These are phyloP conservation scores for Athelia sp. DNA, from an alignment of 1,284 basidiomycete genomes.

Conservation along the genomic window DNA sequence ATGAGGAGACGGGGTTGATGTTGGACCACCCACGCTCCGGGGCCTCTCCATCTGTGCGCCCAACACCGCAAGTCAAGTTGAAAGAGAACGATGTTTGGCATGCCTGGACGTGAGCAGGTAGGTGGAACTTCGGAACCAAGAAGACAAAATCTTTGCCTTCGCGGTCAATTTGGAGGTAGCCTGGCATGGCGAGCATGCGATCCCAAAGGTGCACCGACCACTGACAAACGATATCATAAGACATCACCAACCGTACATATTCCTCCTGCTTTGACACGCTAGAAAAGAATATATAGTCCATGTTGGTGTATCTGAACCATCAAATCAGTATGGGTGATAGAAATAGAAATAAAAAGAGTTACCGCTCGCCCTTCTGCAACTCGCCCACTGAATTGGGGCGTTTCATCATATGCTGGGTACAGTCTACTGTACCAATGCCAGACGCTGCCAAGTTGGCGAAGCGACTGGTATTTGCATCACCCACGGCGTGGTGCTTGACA, in stretches of 20 bases:
- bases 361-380: conserved; percentile 10
- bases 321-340: too few species aligned
- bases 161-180: neutral
- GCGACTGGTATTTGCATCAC: neutral
- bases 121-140: conserved; percentile 9
- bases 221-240: conserved; percentile 12
- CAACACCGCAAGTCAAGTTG: conserved; percentile 4
- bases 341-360: neutral
- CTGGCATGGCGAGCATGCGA: conserved; percentile 2
- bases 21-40: conserved; percentile 9
- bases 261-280: neutral
- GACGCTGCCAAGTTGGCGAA: conserved; percentile 1
- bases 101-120: conserved; percentile 5
- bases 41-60: conserved; percentile 9
- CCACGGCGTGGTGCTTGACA: conserved; percentile 2
- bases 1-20: conserved; percentile 3
- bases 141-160: neutral
- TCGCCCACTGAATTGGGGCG: conserved; percentile 4
- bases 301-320: conserved; percentile 1
- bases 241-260: conserved; percentile 1
- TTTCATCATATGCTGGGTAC: conserved; percentile 7
- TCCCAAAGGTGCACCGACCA: conserved; percentile 4
- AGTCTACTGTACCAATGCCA: conserved; percentile 5
- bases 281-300: conserved; percentile 1
- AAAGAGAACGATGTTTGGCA: conserved; percentile 7